Evolutionary conservation across 2,329 filamentous ascomycete genomes (phyloP).

Genomic region (Fonsecaea pedrosoi): DNA sequence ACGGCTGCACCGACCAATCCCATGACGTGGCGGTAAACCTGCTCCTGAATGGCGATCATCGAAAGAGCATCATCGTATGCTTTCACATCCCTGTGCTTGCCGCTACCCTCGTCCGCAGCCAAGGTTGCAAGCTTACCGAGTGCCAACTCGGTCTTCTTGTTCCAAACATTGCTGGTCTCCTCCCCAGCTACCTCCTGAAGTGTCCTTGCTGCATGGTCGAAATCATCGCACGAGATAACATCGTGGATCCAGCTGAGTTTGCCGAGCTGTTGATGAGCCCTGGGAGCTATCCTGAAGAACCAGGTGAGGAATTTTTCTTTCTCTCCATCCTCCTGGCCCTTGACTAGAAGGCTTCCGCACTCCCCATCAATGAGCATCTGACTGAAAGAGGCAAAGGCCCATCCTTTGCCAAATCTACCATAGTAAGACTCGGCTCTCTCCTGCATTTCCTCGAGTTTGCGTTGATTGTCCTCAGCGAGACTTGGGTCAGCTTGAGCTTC

Average conservation of each 20-base stretch:
- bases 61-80: slow-evolving; percentile 33
- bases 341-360: slow-evolving; percentile 70
- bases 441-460: slow-evolving; percentile 46
- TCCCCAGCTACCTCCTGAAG: slow-evolving; percentile 73
- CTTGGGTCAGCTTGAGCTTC: slow-evolving; percentile 31
- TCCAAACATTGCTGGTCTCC: slow-evolving; percentile 83
- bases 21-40: slow-evolving; percentile 73
- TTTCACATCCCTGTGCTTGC: slow-evolving; percentile 46
- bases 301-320: slow-evolving; percentile 76
- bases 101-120: slow-evolving; percentile 65
- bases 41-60: slow-evolving; percentile 79
- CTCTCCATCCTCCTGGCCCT: slow-evolving; percentile 60
- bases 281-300: slow-evolving; percentile 75
- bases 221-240: slow-evolving; percentile 76
- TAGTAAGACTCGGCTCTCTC: slow-evolving; percentile 56
- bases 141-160: slow-evolving; percentile 89
- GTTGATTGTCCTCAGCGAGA: slow-evolving; percentile 34
- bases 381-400: slow-evolving; percentile 76
- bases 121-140: slow-evolving; percentile 82
- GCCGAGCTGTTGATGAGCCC: slow-evolving; percentile 60
- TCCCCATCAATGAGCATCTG: slow-evolving; percentile 73
- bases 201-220: slow-evolving; percentile 72
- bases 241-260: slow-evolving; percentile 97
- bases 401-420: slow-evolving; percentile 57
- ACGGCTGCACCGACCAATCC: slow-evolving; percentile 73